Percentiles rank a stretch among this genome's conserved stretches.
Conservation (phyloP, 129 eudicot genomes). For the Flaveria robusta region DNA sequence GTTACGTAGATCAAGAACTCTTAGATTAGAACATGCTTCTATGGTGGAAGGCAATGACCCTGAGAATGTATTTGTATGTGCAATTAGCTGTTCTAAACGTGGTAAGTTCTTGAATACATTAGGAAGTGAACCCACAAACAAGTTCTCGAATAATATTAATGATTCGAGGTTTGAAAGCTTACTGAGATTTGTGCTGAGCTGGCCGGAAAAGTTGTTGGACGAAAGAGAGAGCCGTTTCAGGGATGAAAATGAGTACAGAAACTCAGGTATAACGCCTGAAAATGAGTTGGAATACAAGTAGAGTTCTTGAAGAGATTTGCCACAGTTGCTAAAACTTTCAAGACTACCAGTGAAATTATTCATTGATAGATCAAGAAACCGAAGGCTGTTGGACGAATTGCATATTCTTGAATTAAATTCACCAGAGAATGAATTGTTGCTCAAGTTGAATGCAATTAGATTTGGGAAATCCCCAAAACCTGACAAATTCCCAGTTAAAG, state of each 20-base stretch:
- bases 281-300: conserved; percentile 61
- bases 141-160: conserved; percentile 51
- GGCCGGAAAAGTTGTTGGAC: conserved; percentile 70
- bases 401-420: conserved; percentile 47
- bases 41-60: conserved; percentile 83
- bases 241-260: conserved; percentile 51
- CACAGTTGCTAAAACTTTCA: conserved; percentile 56
- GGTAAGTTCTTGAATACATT: conserved; percentile 69
- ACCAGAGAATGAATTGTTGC: conserved; percentile 73
- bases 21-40: conserved; percentile 50
- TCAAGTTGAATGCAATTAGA: conserved; percentile 64
- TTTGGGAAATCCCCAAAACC: conserved; percentile 62
- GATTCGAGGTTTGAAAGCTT: conserved; percentile 67
- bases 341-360: conserved; percentile 72
- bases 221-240: conserved; percentile 72
- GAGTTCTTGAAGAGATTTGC: conserved; percentile 55
- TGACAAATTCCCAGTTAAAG: conserved; percentile 52
- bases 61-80: conserved; percentile 65
- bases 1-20: conserved; percentile 81
- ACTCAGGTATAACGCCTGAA: conserved; percentile 67
- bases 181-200: conserved; percentile 62
- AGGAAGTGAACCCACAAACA: conserved; percentile 72
- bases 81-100: conserved; percentile 51
- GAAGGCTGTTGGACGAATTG: conserved; percentile 47
- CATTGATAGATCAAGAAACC: conserved; percentile 68